These are phyloP conservation scores for Echeveria elegans DNA, from an alignment of 164 flowering plant species.

Conservation along the genomic window DNA sequence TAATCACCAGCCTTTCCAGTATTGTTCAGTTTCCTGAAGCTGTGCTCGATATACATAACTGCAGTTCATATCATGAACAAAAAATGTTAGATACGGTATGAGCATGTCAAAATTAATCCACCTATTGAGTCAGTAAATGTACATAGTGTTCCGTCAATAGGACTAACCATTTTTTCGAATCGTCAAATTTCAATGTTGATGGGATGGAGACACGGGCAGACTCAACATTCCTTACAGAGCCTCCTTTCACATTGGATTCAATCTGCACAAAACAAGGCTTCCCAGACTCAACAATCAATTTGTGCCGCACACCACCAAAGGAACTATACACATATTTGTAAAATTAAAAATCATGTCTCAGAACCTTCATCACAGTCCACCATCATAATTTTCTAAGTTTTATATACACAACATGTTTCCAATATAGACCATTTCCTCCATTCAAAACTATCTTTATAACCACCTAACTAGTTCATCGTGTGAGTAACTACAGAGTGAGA, in stretches of 20 bases:
- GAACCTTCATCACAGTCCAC: background rate
- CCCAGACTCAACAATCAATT: background rate
- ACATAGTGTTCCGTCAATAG: background rate
- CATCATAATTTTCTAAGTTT: background rate
- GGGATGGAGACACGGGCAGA: conserved; percentile 94
- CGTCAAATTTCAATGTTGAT: conserved; percentile 70
- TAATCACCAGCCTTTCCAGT: conserved; percentile 92
- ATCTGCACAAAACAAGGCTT: conserved; percentile 29
- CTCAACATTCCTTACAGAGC: conserved; percentile 75
- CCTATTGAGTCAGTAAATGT: background rate
- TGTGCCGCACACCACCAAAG: background rate
- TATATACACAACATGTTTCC: background rate
- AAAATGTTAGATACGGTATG: background rate
- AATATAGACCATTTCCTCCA: background rate
- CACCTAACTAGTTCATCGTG: background rate
- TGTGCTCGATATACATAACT: conserved; percentile 73
- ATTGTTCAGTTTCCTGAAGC: conserved; percentile 76
- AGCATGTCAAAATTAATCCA: background rate
- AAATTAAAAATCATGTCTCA: background rate
- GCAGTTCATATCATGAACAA: conserved; percentile 15
- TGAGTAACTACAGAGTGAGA: background rate
- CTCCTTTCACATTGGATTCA: conserved; percentile 96
- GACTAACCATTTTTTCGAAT: conserved; percentile 73
- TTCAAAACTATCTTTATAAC: background rate
- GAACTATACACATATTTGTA: background rate